Evolutionary conservation across 768 basidiomycete species (phyloP).

Genomic region (Hericium erinaceus): DNA sequence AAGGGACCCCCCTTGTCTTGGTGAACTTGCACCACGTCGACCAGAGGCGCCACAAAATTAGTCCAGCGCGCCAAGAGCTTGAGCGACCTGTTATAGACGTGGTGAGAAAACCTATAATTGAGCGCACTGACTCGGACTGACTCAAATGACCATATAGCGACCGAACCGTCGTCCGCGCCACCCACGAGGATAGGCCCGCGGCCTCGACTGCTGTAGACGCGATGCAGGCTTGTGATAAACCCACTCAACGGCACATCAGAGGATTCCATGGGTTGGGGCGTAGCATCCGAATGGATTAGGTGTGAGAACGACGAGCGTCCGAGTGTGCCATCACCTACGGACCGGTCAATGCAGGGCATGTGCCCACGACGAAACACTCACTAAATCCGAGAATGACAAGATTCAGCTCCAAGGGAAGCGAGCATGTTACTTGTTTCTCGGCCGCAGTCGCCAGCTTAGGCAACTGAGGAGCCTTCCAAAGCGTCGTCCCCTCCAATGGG

Average conservation of each 20-base stretch:
- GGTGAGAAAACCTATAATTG: neutral
- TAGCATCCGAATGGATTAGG: constrained; percentile 9
- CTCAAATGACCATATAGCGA: constrained; percentile 66
- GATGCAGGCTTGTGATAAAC: constrained; percentile 39
- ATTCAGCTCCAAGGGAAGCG: constrained; percentile 45
- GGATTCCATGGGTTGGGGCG: constrained; percentile 16
- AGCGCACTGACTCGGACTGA: constrained; percentile 22
- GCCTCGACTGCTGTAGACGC: constrained; percentile 48
- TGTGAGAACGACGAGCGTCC: constrained; percentile 18
- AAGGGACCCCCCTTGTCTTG: constrained; percentile 47
- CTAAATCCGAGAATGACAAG: constrained; percentile 56
- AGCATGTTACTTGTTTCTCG: constrained; percentile 12
- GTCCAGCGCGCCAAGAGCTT: constrained; percentile 64
- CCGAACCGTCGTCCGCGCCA: constrained; percentile 70
- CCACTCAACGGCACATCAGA: constrained; percentile 43
- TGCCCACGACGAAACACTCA: neutral
- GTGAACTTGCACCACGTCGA: constrained; percentile 45
- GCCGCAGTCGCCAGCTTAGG: constrained; percentile 1
- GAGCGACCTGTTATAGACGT: constrained; percentile 38
- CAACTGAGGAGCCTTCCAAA: constrained; percentile 19
- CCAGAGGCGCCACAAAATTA: constrained; percentile 59
- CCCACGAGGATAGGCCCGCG: constrained; percentile 59
- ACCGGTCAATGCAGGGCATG: neutral
- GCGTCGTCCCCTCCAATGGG: constrained; percentile 8
- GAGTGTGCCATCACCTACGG: constrained; percentile 23